A percentile compares a stretch with the other conserved stretches of the same genome.
Conservation (phyloP, 306 rosid genomes). For the Potentilla sterilis region DNA sequence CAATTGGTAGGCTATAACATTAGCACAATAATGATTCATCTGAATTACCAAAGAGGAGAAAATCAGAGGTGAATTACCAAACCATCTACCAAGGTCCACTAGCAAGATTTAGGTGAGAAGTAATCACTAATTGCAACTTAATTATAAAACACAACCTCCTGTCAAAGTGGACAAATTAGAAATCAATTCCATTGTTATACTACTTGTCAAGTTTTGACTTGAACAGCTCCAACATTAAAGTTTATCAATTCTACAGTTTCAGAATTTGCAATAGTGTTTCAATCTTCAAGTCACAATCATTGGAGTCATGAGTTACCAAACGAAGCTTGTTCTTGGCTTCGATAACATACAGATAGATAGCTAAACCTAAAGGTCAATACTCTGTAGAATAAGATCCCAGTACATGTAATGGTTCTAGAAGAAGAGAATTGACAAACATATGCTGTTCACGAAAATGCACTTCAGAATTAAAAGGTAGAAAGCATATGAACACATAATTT, state of each 20-base stretch:
- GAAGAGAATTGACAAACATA: background rate
- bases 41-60: background rate
- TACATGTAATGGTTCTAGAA: background rate
- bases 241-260: background rate
- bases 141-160: constrained; percentile 27
- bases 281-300: constrained; percentile 27
- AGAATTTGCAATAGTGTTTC: constrained; percentile 16
- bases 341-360: background rate
- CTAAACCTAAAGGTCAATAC: background rate
- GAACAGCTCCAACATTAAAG: constrained; percentile 9
- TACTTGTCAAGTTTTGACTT: constrained; percentile 23
- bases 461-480: background rate
- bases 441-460: background rate
- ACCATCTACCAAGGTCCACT: constrained; percentile 16
- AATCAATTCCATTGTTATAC: background rate
- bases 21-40: background rate
- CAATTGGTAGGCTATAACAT: background rate
- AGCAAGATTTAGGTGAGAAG: constrained; percentile 19
- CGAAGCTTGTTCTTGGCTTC: constrained; percentile 6
- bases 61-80: constrained; percentile 17
- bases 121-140: constrained; percentile 18
- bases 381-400: background rate
- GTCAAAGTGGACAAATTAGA: constrained; percentile 13
- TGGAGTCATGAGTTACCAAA: constrained; percentile 28
- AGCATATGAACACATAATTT: background rate